Evolutionary conservation across 257 asterid genomes (phyloP).

Genomic region (Solanum lignicaule): DNA sequence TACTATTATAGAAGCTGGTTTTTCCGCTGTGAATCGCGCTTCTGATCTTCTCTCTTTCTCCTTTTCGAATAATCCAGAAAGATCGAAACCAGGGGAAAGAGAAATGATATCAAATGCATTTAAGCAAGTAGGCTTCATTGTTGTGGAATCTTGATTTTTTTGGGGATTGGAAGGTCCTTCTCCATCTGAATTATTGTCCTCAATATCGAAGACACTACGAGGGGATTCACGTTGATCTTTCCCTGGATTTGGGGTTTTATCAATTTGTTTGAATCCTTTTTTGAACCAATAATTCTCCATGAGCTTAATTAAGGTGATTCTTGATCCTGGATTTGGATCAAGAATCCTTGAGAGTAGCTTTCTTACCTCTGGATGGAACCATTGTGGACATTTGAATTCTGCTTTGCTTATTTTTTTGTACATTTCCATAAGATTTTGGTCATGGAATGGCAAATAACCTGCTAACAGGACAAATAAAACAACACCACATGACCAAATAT

Average conservation of each 20-base stretch:
- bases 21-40: constrained; percentile 50
- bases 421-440: constrained; percentile 67
- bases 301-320: constrained; percentile 42
- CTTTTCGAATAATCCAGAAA: constrained; percentile 64
- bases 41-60: constrained; percentile 19
- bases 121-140: constrained; percentile 29
- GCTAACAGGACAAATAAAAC: constrained; percentile 69
- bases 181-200: constrained; percentile 18
- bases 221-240: constrained; percentile 20
- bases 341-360: constrained; percentile 62
- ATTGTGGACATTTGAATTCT: constrained; percentile 69
- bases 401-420: constrained; percentile 58
- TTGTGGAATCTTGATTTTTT: not conserved
- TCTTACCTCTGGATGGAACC: constrained; percentile 73
- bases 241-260: constrained; percentile 4
- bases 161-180: constrained; percentile 10
- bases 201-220: constrained; percentile 24
- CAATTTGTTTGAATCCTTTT: constrained; percentile 47
- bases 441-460: constrained; percentile 79
- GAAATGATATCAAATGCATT: constrained; percentile 92
- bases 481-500: constrained; percentile 93
- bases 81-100: constrained; percentile 54
- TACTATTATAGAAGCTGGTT: constrained; percentile 46
- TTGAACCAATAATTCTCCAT: constrained; percentile 77
- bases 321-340: constrained; percentile 55